Evolutionary conservation across 1,284 basidiomycete species (phyloP), one percentile per base, ranked within the genome.

Genomic region (Ganoderma resinaceum): DNA sequence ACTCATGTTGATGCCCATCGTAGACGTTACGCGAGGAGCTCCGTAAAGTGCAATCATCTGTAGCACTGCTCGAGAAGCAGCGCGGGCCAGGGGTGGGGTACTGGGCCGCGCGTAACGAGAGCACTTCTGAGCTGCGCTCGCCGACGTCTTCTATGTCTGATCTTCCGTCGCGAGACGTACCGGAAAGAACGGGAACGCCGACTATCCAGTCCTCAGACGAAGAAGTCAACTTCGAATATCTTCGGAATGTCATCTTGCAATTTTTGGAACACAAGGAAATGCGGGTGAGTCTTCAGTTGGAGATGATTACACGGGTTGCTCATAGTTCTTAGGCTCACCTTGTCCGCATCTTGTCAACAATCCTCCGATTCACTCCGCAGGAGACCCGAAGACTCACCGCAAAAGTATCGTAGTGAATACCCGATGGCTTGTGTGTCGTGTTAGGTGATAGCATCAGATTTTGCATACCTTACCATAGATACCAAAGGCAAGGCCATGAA

Each of bases 51-150:
- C 96, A 97, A 79, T 93, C 91, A 0, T 96, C 95, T 20, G 93
- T 92, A 40, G 91, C 95, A 6, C 80, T 97, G n/a, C 84, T 98
- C 35, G 96, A 98, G 76, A 87, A 90, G 61, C 94, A 96, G 75
- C 89, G 96, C 38, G 95, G 94, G 76, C 95, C 96, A 0, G 96
- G 96, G n/a, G 92, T 95, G 14, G 95, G 96, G 5, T 97, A 96
- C 79, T 97, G 95, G 95, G 87, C 89, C 7, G 81, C 85, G 16
- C 84, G 84, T 61, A 72, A 80, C 31, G 83, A 83, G 20, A 81
- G 79, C 38, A 75, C 77, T 26, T 77, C 80, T 23, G 84, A 85
- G 40, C 79, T 82, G 31, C 84, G 84, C 29, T 82, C 82, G 35
- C 86, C 87, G 9, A 79, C 84, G 33, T 85, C 86, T 20, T 85